Evolutionary conservation across 2,329 filamentous ascomycete genomes (phyloP).

Genomic region (Cytospora piceicola): DNA sequence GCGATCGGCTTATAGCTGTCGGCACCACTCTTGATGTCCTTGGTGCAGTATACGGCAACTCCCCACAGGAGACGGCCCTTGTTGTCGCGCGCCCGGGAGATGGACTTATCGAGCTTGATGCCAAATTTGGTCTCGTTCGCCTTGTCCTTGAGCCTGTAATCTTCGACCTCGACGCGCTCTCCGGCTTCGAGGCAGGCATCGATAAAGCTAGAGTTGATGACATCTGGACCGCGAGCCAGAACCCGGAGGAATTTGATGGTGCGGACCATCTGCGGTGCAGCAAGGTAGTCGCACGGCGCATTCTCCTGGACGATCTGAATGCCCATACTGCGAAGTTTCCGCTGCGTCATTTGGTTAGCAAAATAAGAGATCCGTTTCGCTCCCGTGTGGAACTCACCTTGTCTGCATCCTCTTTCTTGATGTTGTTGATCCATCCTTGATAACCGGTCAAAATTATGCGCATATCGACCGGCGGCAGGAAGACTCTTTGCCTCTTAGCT

Average conservation of each 20-base stretch:
- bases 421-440: constrained; percentile 75
- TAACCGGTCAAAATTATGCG: constrained; percentile 84
- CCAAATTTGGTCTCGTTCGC: constrained; percentile 73
- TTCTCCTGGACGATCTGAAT: constrained; percentile 79
- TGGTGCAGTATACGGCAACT: constrained; percentile 82
- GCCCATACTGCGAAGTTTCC: constrained; percentile 79
- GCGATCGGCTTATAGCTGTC: constrained; percentile 87
- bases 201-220: constrained; percentile 79
- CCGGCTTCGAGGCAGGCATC: constrained; percentile 74
- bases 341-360: constrained; percentile 53
- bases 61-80: constrained; percentile 74
- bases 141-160: constrained; percentile 72
- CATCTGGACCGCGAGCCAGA: constrained; percentile 76
- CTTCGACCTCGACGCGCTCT: constrained; percentile 63
- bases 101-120: constrained; percentile 69
- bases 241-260: constrained; percentile 94
- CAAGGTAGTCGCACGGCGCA: constrained; percentile 79
- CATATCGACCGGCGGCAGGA: constrained; percentile 68
- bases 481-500: constrained; percentile 65
- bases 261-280: constrained; percentile 82
- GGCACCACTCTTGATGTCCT: constrained; percentile 76
- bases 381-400: constrained; percentile 59
- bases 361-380: constrained; percentile 28
- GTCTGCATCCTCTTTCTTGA: constrained; percentile 76
- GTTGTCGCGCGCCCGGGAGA: constrained; percentile 74